These are phyloP conservation scores for Quercus lobata DNA, from an alignment of 331 rosid genomes.

Conservation along the genomic window DNA sequence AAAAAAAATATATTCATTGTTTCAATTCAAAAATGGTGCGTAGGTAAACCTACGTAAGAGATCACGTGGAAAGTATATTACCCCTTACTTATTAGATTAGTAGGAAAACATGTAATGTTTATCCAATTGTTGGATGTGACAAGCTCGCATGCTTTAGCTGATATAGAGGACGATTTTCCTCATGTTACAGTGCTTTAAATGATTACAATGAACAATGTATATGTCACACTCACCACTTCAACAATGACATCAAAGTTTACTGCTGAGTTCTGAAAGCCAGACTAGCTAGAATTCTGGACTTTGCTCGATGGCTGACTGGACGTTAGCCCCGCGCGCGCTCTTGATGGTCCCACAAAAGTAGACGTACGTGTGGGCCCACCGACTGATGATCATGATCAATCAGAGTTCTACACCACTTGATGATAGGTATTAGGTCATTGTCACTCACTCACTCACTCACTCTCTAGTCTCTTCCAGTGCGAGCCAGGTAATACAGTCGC, in stretches of 20 bases:
- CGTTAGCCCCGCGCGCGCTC: too few species aligned
- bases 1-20: too few species aligned
- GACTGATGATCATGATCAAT: neutral
- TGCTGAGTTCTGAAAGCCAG: neutral
- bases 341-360: too few species aligned
- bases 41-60: too few species aligned
- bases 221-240: neutral
- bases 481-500: slow-evolving; percentile 41
- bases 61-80: too few species aligned
- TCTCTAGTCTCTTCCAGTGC: slow-evolving; percentile 25
- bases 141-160: slow-evolving; percentile 5
- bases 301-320: neutral
- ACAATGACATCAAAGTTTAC: neutral
- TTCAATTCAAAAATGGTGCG: too few species aligned
- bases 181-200: neutral
- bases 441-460: neutral
- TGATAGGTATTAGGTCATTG: slow-evolving; percentile 37
- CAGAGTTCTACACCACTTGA: slow-evolving; percentile 7
- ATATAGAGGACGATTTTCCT: neutral
- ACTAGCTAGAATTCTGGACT: too few species aligned
- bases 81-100: neutral
- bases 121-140: slow-evolving; percentile 5
- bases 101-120: neutral
- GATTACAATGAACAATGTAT: neutral
- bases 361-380: neutral